Base-by-base conservation (phyloP, 2,329 filamentous ascomycete species). In the Fusarium sp. region DNA sequence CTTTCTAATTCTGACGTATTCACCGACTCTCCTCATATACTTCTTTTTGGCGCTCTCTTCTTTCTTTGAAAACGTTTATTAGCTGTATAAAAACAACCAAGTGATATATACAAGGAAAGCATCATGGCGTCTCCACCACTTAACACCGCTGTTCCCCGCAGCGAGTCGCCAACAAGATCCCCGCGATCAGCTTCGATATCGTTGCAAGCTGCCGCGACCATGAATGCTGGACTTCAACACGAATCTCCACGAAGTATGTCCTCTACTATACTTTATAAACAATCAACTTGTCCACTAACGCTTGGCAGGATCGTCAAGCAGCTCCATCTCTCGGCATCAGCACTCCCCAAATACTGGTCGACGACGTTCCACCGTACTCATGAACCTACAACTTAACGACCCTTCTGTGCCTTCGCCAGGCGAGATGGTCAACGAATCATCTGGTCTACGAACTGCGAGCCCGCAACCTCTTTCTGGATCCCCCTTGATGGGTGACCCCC, bases 331-430 rank as follows among this genome's bases (percentile, higher is more conserved):
- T 22, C 82, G 83, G 60, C 81, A 82, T 68, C 81, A 82, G 62
- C 72, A 79, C 35, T 84, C 86, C 9, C 85, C 87, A 4, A 83
- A 85, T 53, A 75, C 83, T 25, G 86, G 87, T 68, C 88, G 91
- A 68, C 86, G 92, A 77, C 87, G 92, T 62, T 93, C 91, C 25
- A 87, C 89, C 62, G 87, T 94, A 47, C 85, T 93, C 75, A 91
- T 93, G 86, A 94, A 93, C 81, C 84, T 94, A 50, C 91, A 92
- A 72, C 85, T 92, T 68, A 93, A 93, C 81, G 91, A 94, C 76
- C 92, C 92, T 12, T 82, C 85, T 31, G 74, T 92, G 10, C 92
- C 92, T 9, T 86, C 85, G 0, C 91, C 92, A 1, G 92, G 91
- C 63, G 92, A 94, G 80, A 89, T 94, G 87, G 82, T 86, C 76